These are phyloP conservation scores for Prunus yedoensis DNA, from an alignment of 331 rosid genomes.

Conservation along the genomic window DNA sequence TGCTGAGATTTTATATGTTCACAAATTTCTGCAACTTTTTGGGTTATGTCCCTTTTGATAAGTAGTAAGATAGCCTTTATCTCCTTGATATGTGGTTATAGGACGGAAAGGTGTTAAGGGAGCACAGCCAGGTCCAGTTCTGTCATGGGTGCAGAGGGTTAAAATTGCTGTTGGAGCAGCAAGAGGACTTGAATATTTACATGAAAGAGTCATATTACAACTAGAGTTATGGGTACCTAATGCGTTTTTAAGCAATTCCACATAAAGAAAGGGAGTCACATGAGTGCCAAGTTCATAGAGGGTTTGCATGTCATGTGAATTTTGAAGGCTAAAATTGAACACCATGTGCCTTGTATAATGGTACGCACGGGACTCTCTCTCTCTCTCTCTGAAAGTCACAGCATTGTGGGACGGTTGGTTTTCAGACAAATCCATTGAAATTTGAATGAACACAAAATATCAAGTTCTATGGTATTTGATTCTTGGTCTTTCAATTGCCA, in stretches of 20 bases:
- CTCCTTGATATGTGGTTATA: constrained; percentile 28
- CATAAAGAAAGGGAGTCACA: not conserved
- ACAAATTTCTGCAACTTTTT: not conserved
- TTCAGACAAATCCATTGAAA: too few relatives aligned
- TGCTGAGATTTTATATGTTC: not conserved
- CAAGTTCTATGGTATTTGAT: too few relatives aligned
- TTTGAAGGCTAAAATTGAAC: not conserved
- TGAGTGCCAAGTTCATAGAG: not conserved
- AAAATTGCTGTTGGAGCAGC: constrained; percentile 88
- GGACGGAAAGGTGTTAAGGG: constrained; percentile 81
- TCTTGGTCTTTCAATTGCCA: too few relatives aligned
- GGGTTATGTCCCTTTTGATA: not conserved
- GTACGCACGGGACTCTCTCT: not conserved
- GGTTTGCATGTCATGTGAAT: not conserved
- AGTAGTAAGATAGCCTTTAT: not conserved
- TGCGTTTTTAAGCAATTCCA: not conserved
- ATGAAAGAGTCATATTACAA: too few relatives aligned
- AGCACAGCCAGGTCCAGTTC: constrained; percentile 64
- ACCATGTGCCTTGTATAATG: not conserved
- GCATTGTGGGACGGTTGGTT: too few relatives aligned
- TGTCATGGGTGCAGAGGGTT: constrained; percentile 75
- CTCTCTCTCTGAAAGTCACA: too few relatives aligned
- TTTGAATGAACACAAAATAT: too few relatives aligned
- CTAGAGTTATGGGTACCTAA: too few relatives aligned
- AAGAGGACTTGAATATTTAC: constrained; percentile 74